Evolutionary conservation across 2,329 filamentous ascomycete genomes (phyloP).

Genomic region (Leptographium lundbergii): DNA sequence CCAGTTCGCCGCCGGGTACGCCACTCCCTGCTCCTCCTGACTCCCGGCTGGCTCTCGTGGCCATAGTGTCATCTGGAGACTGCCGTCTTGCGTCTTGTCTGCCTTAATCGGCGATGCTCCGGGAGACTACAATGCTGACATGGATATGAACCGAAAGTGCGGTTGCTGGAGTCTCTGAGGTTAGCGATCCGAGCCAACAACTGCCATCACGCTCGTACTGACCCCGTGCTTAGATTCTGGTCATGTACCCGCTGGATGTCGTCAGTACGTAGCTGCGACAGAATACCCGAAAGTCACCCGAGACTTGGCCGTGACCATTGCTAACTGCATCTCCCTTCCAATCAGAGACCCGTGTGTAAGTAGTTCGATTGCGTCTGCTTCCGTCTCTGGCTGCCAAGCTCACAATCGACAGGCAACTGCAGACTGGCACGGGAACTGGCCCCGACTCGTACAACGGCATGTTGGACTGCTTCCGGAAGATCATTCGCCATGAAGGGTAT

Average conservation of each 20-base stretch:
- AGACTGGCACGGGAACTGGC: conserved; percentile 59
- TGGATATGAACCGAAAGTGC: conserved; percentile 41
- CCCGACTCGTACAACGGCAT: conserved; percentile 91
- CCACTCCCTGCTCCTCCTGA: background rate
- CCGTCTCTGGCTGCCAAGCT: background rate
- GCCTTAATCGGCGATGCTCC: background rate
- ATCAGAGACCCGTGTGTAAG: conserved; percentile 13
- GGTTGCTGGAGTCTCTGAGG: conserved; percentile 95
- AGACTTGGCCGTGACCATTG: conserved; percentile 25
- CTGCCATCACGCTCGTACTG: background rate
- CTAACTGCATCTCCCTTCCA: conserved; percentile 10
- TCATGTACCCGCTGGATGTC: conserved; percentile 97
- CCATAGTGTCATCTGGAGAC: background rate
- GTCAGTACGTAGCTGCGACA: conserved; percentile 59
- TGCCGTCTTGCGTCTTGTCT: background rate
- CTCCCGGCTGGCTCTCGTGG: background rate
- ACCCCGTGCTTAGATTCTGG: conserved; percentile 52
- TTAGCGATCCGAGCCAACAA: conserved; percentile 30
- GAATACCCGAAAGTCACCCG: background rate
- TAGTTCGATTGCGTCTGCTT: background rate
- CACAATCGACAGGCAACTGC: conserved; percentile 55
- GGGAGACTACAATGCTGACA: background rate
- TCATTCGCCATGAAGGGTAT: conserved; percentile 89
- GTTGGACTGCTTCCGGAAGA: conserved; percentile 96
- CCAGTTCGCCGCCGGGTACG: conserved; percentile 79